These are phyloP conservation scores for Dacryopinax primogenitus DNA, from an alignment of 768 basidiomycete species.

Conservation along the genomic window DNA sequence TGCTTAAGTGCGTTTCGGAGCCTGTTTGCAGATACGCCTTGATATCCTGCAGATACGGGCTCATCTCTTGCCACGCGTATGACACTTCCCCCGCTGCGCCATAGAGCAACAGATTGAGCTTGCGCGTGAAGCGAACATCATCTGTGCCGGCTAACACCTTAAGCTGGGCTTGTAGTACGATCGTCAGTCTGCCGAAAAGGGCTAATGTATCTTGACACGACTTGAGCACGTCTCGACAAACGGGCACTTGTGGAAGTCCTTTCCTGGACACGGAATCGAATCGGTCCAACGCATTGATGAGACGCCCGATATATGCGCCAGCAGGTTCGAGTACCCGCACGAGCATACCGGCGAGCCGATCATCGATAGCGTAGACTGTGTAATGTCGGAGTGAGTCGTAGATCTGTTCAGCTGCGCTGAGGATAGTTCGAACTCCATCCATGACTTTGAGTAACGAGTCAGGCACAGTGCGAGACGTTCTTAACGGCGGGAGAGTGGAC, in stretches of 20 bases:
- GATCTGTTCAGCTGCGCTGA: slow-evolving; percentile 85
- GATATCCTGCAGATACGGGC: slow-evolving; percentile 56
- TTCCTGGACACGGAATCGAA: slow-evolving; percentile 70
- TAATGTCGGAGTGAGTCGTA: slow-evolving; percentile 83
- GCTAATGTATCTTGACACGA: slow-evolving; percentile 72
- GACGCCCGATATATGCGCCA: slow-evolving; percentile 59
- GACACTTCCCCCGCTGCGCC: slow-evolving; percentile 82
- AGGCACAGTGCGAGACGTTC: slow-evolving; percentile 39
- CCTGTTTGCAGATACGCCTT: slow-evolving; percentile 45
- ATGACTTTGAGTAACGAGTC: slow-evolving; percentile 53
- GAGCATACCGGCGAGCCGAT: slow-evolving; percentile 66
- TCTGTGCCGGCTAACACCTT: slow-evolving; percentile 59
- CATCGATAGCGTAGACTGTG: slow-evolving; percentile 66
- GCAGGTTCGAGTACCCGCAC: slow-evolving; percentile 79
- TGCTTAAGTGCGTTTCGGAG: slow-evolving; percentile 27
- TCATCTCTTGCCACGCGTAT: slow-evolving; percentile 67
- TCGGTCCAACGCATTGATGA: slow-evolving; percentile 79
- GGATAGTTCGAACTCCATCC: slow-evolving; percentile 81
- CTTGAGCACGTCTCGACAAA: slow-evolving; percentile 69
- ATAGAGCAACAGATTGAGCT: slow-evolving; percentile 75
- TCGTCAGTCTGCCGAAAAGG: slow-evolving; percentile 77
- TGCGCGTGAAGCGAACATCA: slow-evolving; percentile 77
- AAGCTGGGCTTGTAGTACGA: slow-evolving; percentile 67
- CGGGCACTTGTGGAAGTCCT: slow-evolving; percentile 51
- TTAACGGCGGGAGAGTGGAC: too few species aligned